Base-by-base conservation (phyloP, 257 asterid species). In the Plantago elongata region DNA sequence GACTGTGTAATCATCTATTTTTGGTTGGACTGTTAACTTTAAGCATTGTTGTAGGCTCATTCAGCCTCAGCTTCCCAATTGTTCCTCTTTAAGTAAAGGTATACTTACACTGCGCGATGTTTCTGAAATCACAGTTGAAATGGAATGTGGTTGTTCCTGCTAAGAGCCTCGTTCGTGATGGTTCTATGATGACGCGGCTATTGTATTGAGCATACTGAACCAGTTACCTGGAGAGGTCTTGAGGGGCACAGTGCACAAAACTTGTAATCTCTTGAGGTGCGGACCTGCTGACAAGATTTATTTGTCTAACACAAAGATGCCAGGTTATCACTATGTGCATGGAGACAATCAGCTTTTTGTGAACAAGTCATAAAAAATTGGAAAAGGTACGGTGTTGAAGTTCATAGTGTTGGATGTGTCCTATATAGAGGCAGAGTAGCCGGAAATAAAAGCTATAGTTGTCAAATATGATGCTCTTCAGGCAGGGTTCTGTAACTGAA, bases 141-240 rank as follows among this genome's bases (percentile, higher is more conserved):
- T 86, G 90, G 95, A 84, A 77, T 12, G 90, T 88, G 16, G 65
- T 77, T 9, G 70, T 92, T 64, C 81, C 85, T 7, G 82, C 95
- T n/a, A 74, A 76, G 64, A 75, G 70, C 63, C 81, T 90, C 42
- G 95, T 86, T 38, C 55, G 79, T n/a, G 81, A 78, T 61, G 87
- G 98, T 13, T 66, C 72, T 57, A 71, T 69, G 66, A 90, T 88
- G 61, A 87, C 79, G 69, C 85, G 71, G 89, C 90, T 7, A 91
- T 84, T 29, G 48, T 82, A 27, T 4, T 79, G 51, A 86, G 77
- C 16, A 79, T 88, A 60, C 37, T 88, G 69, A 86, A 82, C 45
- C 84, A 79, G 44, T 88, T 91, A 60, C 70, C 73, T 2, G 98
- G 98, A 17, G 96, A 92, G 75, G 64, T 83, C 47, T 54, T 89